These are phyloP conservation scores for Backusella psychrophila DNA, from an alignment of 192 early-diverging fungal species.

Conservation along the genomic window DNA sequence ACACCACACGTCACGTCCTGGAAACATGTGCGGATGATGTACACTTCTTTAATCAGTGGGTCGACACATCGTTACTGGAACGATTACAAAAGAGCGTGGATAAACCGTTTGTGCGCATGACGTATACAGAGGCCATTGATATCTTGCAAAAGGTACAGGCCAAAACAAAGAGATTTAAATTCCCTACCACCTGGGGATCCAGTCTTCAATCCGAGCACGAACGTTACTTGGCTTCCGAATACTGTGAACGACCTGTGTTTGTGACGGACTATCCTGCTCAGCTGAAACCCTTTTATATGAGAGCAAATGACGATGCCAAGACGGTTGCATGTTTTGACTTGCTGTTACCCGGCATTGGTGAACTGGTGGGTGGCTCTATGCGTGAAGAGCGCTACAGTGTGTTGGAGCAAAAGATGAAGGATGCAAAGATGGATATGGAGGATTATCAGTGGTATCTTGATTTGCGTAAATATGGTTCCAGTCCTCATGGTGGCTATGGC, in stretches of 20 bases:
- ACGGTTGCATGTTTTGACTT: constrained; percentile 86
- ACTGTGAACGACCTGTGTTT: constrained; percentile 78
- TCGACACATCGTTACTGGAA: constrained; percentile 46
- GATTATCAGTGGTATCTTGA: constrained; percentile 86
- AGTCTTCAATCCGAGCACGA: constrained; percentile 86
- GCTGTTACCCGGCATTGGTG: constrained; percentile 80
- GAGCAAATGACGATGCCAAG: constrained; percentile 48
- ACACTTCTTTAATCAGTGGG: constrained; percentile 56
- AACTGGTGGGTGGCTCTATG: constrained; percentile 81
- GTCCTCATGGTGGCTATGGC: constrained; percentile 89
- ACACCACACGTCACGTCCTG: constrained; percentile 53
- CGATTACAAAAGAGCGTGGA: constrained; percentile 37
- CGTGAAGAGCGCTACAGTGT: constrained; percentile 68
- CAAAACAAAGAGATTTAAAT: constrained; percentile 48
- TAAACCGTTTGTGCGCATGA: constrained; percentile 66
- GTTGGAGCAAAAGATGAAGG: constrained; percentile 51
- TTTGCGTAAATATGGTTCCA: constrained; percentile 77
- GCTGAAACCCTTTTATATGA: constrained; percentile 92
- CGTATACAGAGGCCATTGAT: constrained; percentile 78
- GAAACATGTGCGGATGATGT: constrained; percentile 56
- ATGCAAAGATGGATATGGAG: constrained; percentile 54
- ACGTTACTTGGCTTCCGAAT: constrained; percentile 66
- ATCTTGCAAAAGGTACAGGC: constrained; percentile 55
- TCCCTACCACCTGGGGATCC: constrained; percentile 70
- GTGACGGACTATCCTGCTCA: constrained; percentile 83